phyloP scores from a whole-genome alignment of 2,329 filamentous ascomycete species.

The Huntiella bhutanensis region DNA sequence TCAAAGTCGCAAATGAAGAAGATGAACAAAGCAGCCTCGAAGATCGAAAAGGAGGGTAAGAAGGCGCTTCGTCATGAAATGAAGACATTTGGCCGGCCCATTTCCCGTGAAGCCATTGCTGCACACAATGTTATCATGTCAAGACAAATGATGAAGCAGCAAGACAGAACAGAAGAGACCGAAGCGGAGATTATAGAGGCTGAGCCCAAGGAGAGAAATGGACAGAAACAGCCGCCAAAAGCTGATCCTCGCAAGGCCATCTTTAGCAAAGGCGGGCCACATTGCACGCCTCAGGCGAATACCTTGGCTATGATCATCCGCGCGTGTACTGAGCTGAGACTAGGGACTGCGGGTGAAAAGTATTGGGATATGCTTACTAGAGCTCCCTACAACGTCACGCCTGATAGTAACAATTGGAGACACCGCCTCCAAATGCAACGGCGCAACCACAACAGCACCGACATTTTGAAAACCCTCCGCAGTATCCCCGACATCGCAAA shows the following conservation, averaged over 20 bases:
- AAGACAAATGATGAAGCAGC: neutral
- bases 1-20: neutral
- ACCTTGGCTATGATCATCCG: slow-evolving; percentile 51
- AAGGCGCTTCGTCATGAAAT: slow-evolving; percentile 3
- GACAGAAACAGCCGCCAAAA: no score
- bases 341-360: slow-evolving; percentile 40
- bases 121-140: neutral
- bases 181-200: neutral
- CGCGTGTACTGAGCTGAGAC: slow-evolving; percentile 39
- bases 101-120: slow-evolving; percentile 6
- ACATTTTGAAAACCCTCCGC: slow-evolving; percentile 39
- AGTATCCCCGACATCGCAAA: slow-evolving; percentile 28
- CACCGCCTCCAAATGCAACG: slow-evolving; percentile 49
- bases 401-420: slow-evolving; percentile 54
- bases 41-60: slow-evolving; percentile 2
- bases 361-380: slow-evolving; percentile 65
- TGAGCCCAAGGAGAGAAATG: neutral
- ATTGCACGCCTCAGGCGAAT: slow-evolving; percentile 30
- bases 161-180: neutral
- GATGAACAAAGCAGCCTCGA: slow-evolving; percentile 3
- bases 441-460: slow-evolving; percentile 43
- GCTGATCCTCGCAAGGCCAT: no score
- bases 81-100: slow-evolving; percentile 2
- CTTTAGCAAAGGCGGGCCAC: no score
- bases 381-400: slow-evolving; percentile 35